Percentiles rank a stretch among this genome's conserved stretches.
Evolutionary conservation across 2,329 filamentous ascomycete genomes (phyloP).

Genomic region (Aquanectria penicillioides): DNA sequence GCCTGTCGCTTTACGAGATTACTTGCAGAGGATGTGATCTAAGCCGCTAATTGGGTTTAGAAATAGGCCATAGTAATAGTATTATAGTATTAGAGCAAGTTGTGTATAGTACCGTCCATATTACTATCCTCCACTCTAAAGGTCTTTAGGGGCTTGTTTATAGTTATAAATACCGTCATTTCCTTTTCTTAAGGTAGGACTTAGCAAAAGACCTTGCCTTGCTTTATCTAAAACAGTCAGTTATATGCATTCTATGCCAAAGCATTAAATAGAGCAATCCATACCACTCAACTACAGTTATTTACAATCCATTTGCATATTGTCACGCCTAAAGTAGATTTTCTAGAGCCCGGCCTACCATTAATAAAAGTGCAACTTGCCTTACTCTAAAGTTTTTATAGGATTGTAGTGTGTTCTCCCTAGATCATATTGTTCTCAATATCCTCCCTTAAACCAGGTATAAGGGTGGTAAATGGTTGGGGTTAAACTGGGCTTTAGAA

Average conservation of each 20-base stretch:
- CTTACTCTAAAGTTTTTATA: background rate
- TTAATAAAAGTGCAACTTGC: background rate
- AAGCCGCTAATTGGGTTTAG: too few species aligned
- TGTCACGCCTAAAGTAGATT: background rate
- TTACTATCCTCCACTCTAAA: background rate
- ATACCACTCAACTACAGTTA: background rate
- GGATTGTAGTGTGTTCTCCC: background rate
- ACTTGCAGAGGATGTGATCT: too few species aligned
- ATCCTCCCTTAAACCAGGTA: background rate
- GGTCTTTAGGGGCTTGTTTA: background rate
- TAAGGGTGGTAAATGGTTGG: background rate
- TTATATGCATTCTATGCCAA: background rate
- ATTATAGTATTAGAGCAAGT: background rate
- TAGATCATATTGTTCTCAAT: background rate
- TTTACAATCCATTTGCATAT: background rate
- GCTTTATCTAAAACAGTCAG: background rate
- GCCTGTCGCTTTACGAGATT: too few species aligned
- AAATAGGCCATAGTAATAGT: too few species aligned
- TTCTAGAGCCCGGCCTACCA: background rate
- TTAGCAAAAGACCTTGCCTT: background rate
- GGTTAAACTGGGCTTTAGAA: background rate
- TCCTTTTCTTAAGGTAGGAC: background rate
- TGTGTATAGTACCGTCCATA: background rate
- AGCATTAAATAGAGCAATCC: background rate
- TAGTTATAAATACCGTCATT: background rate